Percentiles rank a stretch among this genome's conserved stretches.
These are phyloP conservation scores for Paramecium tetraurelia DNA, from an alignment of 73 alveolate species.

Conservation along the genomic window DNA sequence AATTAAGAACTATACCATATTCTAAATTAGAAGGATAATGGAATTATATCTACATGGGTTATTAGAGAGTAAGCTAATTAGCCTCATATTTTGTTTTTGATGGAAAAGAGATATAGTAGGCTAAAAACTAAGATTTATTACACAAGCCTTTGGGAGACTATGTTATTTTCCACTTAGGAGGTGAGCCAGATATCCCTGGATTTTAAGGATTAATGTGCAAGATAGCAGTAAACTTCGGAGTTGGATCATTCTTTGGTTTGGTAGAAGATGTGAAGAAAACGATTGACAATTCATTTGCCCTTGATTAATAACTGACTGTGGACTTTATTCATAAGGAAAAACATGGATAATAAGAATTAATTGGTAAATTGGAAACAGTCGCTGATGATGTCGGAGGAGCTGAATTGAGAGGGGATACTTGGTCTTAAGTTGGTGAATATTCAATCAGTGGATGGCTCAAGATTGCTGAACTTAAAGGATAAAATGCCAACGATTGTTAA, in stretches of 20 bases:
- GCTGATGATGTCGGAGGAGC: neutral
- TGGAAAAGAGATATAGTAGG: neutral
- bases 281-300: neutral
- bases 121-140: neutral
- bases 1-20: neutral
- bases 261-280: neutral
- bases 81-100: neutral
- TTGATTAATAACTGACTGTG: neutral
- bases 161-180: neutral
- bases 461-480: neutral
- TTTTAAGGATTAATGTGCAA: constrained; percentile 6
- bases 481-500: neutral
- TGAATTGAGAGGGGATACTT: constrained; percentile 32
- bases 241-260: neutral
- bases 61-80: neutral
- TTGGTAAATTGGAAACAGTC: neutral
- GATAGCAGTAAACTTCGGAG: neutral
- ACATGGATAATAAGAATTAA: constrained; percentile 6
- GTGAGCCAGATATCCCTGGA: neutral
- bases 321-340: neutral
- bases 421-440: constrained; percentile 31
- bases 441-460: constrained; percentile 34
- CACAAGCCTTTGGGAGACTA: constrained; percentile 5
- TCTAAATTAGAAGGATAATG: constrained; percentile 32
- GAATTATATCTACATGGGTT: constrained; percentile 40